Evolutionary conservation across 345 rosid genomes (phyloP), one percentile per base, ranked within the genome.

Genomic region (Salix purpurea): DNA sequence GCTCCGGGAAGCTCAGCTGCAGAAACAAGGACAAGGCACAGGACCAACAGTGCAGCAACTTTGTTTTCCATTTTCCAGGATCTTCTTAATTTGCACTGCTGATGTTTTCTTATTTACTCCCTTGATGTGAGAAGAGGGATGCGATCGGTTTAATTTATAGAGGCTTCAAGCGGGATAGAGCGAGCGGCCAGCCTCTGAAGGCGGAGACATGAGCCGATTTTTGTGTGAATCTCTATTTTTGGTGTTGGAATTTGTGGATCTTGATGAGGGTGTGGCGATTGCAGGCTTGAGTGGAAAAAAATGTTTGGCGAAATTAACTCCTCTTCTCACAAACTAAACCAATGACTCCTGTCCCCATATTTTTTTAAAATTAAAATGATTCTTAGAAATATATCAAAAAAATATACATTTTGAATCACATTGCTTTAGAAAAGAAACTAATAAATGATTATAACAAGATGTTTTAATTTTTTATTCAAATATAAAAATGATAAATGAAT

Each of bases 11-110:
- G 62, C 54, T 76, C 28, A 7, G 76, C 73, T 6, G 71, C 65
- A 1, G 80, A 80, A 26, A 44, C 72, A 15, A 81, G 8, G 67
- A 86, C 79, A 36, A 82, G 50, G 80, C 78, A 79, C 64, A 77
- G 0, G 24, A 79, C 76, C 80, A 86, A 48, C 37, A 79, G 28
- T 60, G 66, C 74, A 28, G 69, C 81, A 0, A 76, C 73, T 66
- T 61, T 80, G 76, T 74, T 76, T 30, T 74, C 77, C 88, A 83
- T 85, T 60, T 69, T 72, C 6, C 21, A 1, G 24, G 62, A 56
- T n/a, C 26, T n/a, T 56, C 62, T 19, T 37, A 16, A 44, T 70
- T 32, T 28, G 40, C 42, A 28, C 24, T 21, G 7, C 12, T 50
- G 34, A 26, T 65, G 68, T 28, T 65, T 24, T 26, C 26, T 46